Evolutionary conservation across 257 asterid genomes (phyloP).

Genomic region (Thymus quinquecostatus): DNA sequence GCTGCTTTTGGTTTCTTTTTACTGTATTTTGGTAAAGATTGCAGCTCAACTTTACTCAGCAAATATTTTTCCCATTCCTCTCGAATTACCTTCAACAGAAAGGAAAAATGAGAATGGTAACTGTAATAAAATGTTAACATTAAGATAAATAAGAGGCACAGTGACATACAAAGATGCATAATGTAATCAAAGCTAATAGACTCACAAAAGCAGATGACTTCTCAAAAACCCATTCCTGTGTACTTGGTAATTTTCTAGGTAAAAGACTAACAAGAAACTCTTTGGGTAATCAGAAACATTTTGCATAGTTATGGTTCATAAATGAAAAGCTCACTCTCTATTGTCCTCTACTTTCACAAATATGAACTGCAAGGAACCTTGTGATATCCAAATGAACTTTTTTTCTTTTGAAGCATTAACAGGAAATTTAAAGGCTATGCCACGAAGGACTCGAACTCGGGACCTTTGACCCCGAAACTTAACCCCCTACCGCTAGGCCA

Average conservation of each 20-base stretch:
- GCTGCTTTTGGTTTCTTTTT: conserved; percentile 81
- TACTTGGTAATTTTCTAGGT: too few relatives aligned
- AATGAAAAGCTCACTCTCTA: conserved; percentile 1
- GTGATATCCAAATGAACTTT: background rate
- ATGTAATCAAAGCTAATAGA: too few relatives aligned
- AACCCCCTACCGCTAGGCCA: too few relatives aligned
- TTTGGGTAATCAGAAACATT: too few relatives aligned
- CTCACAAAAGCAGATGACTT: too few relatives aligned
- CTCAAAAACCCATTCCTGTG: too few relatives aligned
- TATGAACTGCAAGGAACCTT: conserved; percentile 8
- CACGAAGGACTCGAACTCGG: too few relatives aligned
- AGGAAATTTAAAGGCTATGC: too few relatives aligned
- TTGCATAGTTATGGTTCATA: background rate
- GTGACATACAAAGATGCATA: background rate
- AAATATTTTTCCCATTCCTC: conserved; percentile 94
- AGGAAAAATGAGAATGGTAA: background rate
- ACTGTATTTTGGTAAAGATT: conserved; percentile 73
- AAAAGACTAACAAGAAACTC: too few relatives aligned
- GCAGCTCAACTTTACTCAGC: conserved; percentile 91
- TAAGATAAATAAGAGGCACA: conserved; percentile 3
- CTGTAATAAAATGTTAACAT: conserved; percentile 25
- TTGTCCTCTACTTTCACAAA: conserved; percentile 2
- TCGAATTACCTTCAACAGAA: conserved; percentile 70
- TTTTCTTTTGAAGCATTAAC: background rate
- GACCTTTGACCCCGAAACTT: too few relatives aligned